Evolutionary conservation across 257 asterid genomes (phyloP).

Genomic region (Petrea volubilis): DNA sequence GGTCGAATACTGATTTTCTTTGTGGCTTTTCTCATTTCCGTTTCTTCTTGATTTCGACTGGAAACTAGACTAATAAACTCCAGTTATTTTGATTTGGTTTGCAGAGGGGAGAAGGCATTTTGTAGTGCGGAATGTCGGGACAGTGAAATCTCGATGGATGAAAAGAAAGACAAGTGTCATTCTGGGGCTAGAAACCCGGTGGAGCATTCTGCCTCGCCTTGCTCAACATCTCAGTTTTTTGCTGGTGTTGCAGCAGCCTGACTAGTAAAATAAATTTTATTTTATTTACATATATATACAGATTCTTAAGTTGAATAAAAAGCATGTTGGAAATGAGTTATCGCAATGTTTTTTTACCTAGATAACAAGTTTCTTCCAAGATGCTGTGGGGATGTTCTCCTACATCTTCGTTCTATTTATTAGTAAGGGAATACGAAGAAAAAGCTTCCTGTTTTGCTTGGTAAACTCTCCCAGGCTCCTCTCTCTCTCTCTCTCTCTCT

Average conservation of each 20-base stretch:
- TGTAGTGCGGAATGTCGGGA: conserved; percentile 59
- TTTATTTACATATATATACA: conserved; percentile 4
- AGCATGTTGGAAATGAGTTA: background rate
- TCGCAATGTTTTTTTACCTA: background rate
- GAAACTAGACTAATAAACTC: too few relatives aligned
- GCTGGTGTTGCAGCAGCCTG: conserved; percentile 69
- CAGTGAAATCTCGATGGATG: conserved; percentile 51
- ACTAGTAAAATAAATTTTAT: conserved; percentile 9
- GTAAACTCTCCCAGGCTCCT: too few relatives aligned
- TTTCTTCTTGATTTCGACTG: too few relatives aligned
- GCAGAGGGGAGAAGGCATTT: conserved; percentile 70
- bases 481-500: too few relatives aligned
- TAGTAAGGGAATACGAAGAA: background rate
- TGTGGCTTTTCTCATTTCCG: too few relatives aligned
- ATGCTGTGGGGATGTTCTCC: background rate
- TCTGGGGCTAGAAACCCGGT: conserved; percentile 36
- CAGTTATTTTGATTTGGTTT: too few relatives aligned
- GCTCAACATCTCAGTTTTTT: conserved; percentile 52
- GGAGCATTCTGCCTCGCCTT: conserved; percentile 60
- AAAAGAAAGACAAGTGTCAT: conserved; percentile 44
- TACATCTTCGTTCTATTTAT: background rate
- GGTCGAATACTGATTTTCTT: too few relatives aligned
- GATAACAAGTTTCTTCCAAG: background rate
- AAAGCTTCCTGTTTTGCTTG: background rate
- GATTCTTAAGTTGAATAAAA: conserved; percentile 26